A percentile compares a stretch with the other conserved stretches of the same genome.
These are phyloP conservation scores for Talaromyces verruculosus DNA, from an alignment of 2,329 filamentous ascomycete genomes.

Conservation along the genomic window DNA sequence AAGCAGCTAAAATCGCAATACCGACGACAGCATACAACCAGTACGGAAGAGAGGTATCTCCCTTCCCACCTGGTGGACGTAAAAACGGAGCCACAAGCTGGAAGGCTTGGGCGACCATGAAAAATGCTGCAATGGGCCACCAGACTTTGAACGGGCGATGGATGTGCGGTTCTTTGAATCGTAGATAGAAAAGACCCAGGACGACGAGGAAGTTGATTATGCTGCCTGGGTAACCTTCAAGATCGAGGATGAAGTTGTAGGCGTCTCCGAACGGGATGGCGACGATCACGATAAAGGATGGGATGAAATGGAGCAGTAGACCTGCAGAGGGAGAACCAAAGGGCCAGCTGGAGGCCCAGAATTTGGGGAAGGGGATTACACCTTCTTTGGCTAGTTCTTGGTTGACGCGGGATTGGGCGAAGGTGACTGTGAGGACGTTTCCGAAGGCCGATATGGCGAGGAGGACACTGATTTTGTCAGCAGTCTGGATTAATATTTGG, in stretches of 20 bases:
- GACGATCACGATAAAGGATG: constrained; percentile 62
- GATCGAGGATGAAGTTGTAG: constrained; percentile 56
- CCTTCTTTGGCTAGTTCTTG: constrained; percentile 65
- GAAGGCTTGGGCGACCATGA: constrained; percentile 61
- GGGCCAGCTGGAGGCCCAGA: constrained; percentile 65
- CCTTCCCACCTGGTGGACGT: constrained; percentile 45
- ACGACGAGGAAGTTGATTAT: constrained; percentile 40
- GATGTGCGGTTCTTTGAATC: constrained; percentile 22
- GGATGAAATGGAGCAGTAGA: constrained; percentile 60
- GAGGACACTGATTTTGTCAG: constrained; percentile 1
- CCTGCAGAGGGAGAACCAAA: constrained; percentile 57
- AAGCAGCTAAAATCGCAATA: constrained; percentile 46
- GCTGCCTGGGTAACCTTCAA: constrained; percentile 27
- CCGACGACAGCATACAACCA: constrained; percentile 52
- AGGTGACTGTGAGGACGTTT: constrained; percentile 24
- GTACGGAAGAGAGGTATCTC: constrained; percentile 51
- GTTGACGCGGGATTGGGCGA: constrained; percentile 25
- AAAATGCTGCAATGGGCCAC: constrained; percentile 41
- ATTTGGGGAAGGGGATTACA: constrained; percentile 59
- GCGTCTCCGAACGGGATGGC: constrained; percentile 63
- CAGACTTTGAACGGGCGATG: constrained; percentile 20
- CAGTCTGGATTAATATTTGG: not conserved
- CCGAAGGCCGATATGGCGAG: constrained; percentile 19
- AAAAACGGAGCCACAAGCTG: constrained; percentile 60
- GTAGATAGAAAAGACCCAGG: constrained; percentile 54